Evolutionary conservation across 495 filamentous ascomycete genomes (phyloP), one percentile per base, ranked within the genome.

Genomic region (Amphirosellinia nigrospora): DNA sequence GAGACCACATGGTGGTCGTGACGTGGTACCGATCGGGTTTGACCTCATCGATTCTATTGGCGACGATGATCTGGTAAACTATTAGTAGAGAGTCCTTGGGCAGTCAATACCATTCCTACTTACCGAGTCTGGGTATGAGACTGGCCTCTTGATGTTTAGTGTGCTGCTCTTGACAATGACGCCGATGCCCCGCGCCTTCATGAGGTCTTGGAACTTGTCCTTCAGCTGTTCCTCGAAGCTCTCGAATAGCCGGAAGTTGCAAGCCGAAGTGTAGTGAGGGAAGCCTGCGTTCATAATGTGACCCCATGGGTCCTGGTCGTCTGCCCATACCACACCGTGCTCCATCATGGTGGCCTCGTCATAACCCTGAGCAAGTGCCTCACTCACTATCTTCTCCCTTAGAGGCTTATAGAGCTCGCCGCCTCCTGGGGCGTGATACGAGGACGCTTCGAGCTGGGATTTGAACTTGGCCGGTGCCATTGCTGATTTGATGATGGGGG

Each of bases 261-360:
- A 59, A 7, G 55, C 55, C 26, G 55, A 34, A 19, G 13, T 8
- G 55, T 59, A 59, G 34, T 59, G 55, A 19, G 55, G 55, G 55
- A 59, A 59, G 10, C 55, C 55, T 4, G 55, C 55, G 55, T 59
- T 59, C 55, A 59, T 59, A 30, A 59, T 59, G 55, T 59, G 55
- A n/a, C 55, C 55, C 28, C 28, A 59, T 2, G 55, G 55, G 34
- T 59, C 55, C 19, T 59, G 55, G 55, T 59, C 55, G 55, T 59
- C 55, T 15, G 55, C 55, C 55, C 55, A 59, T 23, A 38, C 28
- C 19, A 59, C 55, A 11, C 55, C 55, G 30, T 59, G 55, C 19
- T 59, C 55, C 55, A 59, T 59, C 55, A 59, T 59, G 10, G 55
- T 59, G 10, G 55, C 16, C 15, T n/a, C 55, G 13, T 59, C 55